A percentile compares a stretch with the other conserved stretches of the same genome.
phyloP scores from a whole-genome alignment of 108 stramenopile genomes.

The Aurantiochytrium sp. region DNA sequence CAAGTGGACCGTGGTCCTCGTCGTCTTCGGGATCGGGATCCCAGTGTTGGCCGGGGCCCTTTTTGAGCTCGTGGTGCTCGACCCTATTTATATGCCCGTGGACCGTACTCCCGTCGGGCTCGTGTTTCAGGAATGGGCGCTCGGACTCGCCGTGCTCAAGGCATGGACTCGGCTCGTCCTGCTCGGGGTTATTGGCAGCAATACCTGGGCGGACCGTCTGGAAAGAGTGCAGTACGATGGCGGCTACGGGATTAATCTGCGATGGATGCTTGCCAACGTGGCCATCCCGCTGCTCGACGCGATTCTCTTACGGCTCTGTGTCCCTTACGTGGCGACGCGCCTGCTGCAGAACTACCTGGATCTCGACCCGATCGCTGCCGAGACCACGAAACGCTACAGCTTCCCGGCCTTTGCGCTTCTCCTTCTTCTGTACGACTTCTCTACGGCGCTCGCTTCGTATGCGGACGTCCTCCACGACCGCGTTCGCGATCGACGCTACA shows the following conservation, averaged over 20 bases:
- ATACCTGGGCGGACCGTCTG: background rate
- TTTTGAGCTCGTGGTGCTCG: background rate
- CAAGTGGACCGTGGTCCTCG: background rate
- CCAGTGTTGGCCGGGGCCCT: background rate
- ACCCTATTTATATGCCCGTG: background rate
- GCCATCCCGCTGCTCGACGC: background rate
- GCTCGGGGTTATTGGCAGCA: background rate
- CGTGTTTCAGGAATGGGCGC: constrained; percentile 12
- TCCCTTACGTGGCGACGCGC: background rate
- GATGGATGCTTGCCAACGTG: background rate
- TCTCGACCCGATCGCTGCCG: background rate
- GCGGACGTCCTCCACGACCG: background rate
- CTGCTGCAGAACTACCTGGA: background rate
- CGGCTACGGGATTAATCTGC: background rate
- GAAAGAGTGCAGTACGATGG: background rate
- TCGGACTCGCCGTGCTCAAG: background rate
- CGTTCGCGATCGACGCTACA: background rate
- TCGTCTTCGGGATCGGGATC: background rate
- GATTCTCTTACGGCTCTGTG: background rate
- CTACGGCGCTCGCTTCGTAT: background rate
- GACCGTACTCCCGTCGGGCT: background rate
- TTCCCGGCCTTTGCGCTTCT: background rate
- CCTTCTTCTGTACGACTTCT: background rate
- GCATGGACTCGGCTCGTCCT: background rate
- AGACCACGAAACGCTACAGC: background rate